Conservation (phyloP, 176 grass and related monocot species). For the Melocanna baccifera region DNA sequence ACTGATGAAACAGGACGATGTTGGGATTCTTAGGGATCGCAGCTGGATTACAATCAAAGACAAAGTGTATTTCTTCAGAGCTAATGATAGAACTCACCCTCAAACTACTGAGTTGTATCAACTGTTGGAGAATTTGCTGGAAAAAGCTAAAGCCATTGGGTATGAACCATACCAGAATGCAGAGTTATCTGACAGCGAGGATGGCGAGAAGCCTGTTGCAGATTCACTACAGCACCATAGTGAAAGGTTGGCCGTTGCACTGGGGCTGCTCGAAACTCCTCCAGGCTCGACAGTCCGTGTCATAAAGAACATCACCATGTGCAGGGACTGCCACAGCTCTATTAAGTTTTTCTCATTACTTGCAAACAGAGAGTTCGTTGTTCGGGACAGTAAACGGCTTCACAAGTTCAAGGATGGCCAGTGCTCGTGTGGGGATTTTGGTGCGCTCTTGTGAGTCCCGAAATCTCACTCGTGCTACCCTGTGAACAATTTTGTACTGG, state of each 20-base stretch:
- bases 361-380: constrained; percentile 73
- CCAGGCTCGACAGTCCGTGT: constrained; percentile 47
- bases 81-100: constrained; percentile 51
- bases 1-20: constrained; percentile 67
- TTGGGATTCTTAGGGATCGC: constrained; percentile 61
- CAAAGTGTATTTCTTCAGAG: constrained; percentile 65
- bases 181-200: constrained; percentile 53
- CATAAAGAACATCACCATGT: constrained; percentile 85
- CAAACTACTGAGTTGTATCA: constrained; percentile 42
- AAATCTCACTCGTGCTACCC: neutral
- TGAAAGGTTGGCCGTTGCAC: constrained; percentile 72
- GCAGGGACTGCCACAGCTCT: constrained; percentile 79
- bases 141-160: constrained; percentile 57
- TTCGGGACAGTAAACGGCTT: constrained; percentile 73
- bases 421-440: constrained; percentile 87
- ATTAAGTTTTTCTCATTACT: constrained; percentile 66
- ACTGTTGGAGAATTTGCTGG: constrained; percentile 57
- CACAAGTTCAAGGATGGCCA: constrained; percentile 76
- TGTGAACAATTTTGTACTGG: constrained; percentile 14
- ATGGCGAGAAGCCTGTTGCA: constrained; percentile 35
- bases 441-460: constrained; percentile 45
- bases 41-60: constrained; percentile 88
- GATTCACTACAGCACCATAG: constrained; percentile 65
- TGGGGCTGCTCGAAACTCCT: constrained; percentile 62
- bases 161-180: constrained; percentile 71